Conservation (phyloP, 805 yeast species). For the Phaffomyces thermotolerans region DNA sequence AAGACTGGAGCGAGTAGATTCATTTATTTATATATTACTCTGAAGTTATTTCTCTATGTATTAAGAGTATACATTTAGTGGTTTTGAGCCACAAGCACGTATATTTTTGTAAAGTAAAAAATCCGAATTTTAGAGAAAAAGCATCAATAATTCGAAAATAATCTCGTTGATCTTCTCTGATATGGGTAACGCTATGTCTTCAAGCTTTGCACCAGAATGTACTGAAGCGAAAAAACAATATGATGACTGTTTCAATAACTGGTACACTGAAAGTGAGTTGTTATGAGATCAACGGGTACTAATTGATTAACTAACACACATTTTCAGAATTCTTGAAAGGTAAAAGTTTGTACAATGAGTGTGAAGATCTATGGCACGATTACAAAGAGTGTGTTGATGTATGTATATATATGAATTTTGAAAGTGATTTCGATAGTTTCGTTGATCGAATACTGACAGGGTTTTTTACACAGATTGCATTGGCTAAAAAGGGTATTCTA, state of each 20-base stretch:
- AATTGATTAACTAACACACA: background rate
- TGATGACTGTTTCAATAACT: constrained; percentile 87
- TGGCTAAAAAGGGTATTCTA: constrained; percentile 68
- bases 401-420: constrained; percentile 5
- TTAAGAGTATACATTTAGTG: too few relatives aligned
- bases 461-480: constrained; percentile 29
- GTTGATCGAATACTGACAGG: background rate
- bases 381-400: constrained; percentile 84
- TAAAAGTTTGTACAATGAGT: constrained; percentile 63
- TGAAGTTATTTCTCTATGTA: background rate
- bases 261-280: constrained; percentile 82
- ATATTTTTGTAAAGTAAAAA: background rate
- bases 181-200: constrained; percentile 71
- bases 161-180: constrained; percentile 1
- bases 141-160: background rate
- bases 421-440: too few relatives aligned
- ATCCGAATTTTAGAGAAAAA: background rate
- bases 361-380: constrained; percentile 81
- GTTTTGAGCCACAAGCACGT: background rate
- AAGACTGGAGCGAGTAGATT: constrained; percentile 18
- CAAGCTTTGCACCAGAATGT: constrained; percentile 97
- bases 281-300: background rate
- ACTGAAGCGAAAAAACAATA: constrained; percentile 78
- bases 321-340: constrained; percentile 49
- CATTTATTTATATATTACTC: background rate